These are phyloP conservation scores for Bauhinia variegata DNA, from an alignment of 306 rosid species.

Conservation along the genomic window DNA sequence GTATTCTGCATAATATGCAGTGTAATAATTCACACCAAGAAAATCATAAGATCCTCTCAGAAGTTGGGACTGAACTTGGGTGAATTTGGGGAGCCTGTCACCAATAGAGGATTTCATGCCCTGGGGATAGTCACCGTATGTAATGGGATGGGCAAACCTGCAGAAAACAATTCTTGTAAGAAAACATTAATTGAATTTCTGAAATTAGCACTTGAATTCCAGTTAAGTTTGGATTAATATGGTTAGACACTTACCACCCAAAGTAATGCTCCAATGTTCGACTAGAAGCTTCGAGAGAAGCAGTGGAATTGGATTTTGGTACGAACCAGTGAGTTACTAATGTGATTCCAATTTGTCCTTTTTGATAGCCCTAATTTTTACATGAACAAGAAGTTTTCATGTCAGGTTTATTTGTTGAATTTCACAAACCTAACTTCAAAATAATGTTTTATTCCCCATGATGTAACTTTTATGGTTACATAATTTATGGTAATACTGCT, in stretches of 20 bases:
- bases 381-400: no score
- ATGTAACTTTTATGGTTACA: no score
- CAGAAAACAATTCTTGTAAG: neutral
- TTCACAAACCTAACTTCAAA: no score
- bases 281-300: constrained; percentile 32
- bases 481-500: no score
- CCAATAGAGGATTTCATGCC: constrained; percentile 50
- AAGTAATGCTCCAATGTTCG: constrained; percentile 39
- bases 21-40: constrained; percentile 68
- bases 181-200: neutral
- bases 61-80: constrained; percentile 31
- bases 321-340: constrained; percentile 37
- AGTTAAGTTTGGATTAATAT: neutral
- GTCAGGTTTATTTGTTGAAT: no score
- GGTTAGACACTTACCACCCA: constrained; percentile 47
- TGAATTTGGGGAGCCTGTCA: constrained; percentile 59
- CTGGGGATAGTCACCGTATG: constrained; percentile 61
- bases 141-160: constrained; percentile 61
- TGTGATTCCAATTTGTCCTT: constrained; percentile 47
- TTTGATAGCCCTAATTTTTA: constrained; percentile 42
- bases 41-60: constrained; percentile 58
- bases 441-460: no score
- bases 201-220: no score
- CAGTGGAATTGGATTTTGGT: constrained; percentile 28
- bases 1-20: constrained; percentile 37